Percentiles rank a stretch among this genome's conserved stretches.
These are phyloP conservation scores for Radiomyces spectabilis DNA, from an alignment of 192 early-diverging fungal species.

Conservation along the genomic window DNA sequence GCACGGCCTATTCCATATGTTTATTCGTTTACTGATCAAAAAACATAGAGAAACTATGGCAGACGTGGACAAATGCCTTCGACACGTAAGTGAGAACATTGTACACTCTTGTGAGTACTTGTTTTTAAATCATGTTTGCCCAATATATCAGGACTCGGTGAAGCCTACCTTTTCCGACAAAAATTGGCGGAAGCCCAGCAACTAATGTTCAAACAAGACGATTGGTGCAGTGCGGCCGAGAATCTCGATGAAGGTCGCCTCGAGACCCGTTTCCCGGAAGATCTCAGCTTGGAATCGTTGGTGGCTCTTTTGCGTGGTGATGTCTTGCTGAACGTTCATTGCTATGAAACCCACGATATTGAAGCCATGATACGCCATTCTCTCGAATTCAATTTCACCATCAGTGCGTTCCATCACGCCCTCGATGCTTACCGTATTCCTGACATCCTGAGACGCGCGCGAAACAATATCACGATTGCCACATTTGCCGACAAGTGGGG, in stretches of 20 bases:
- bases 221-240: conserved; percentile 48
- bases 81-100: not conserved
- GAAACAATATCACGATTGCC: conserved; percentile 58
- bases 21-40: not conserved
- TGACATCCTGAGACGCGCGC: conserved; percentile 47
- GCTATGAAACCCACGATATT: conserved; percentile 61
- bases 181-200: conserved; percentile 43
- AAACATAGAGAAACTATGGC: conserved; percentile 1
- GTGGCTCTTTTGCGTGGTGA: conserved; percentile 62
- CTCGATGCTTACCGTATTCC: conserved; percentile 67
- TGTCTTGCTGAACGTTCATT: conserved; percentile 65
- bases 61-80: not conserved
- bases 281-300: conserved; percentile 49
- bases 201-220: conserved; percentile 41
- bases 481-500: conserved; percentile 60
- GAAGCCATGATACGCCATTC: conserved; percentile 68
- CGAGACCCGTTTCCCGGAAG: conserved; percentile 48
- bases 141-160: conserved; percentile 38
- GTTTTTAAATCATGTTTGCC: too few relatives aligned
- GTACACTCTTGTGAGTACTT: not conserved
- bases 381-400: conserved; percentile 67
- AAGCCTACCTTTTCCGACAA: conserved; percentile 59
- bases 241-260: conserved; percentile 21
- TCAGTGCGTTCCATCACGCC: conserved; percentile 74
- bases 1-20: not conserved